Conservation (phyloP, 2,329 filamentous ascomycete species). For the Albifimbria verrucaria region DNA sequence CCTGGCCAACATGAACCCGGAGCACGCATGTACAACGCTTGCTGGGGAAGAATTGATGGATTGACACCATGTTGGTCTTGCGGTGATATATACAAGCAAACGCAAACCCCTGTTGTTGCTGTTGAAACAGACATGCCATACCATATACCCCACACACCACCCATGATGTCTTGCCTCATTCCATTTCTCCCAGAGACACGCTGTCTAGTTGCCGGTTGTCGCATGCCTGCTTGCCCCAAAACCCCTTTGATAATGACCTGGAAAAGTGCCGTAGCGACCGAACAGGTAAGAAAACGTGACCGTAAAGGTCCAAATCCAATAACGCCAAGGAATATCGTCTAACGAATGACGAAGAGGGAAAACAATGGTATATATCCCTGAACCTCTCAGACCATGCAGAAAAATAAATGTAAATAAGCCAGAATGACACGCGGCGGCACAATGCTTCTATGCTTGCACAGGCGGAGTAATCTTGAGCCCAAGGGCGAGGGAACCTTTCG, state of each 20-base stretch:
- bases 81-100: slow-evolving; percentile 18
- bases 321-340: slow-evolving; percentile 1
- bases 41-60: slow-evolving; percentile 8
- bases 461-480: no score
- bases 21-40: no score
- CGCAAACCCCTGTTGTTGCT: not conserved
- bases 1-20: no score
- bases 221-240: not conserved
- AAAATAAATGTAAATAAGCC: not conserved
- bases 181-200: not conserved
- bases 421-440: no score
- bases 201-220: not conserved
- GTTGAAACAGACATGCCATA: not conserved
- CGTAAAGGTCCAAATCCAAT: not conserved
- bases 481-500: no score
- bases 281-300: not conserved
- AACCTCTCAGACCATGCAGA: not conserved
- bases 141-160: no score
- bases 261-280: not conserved
- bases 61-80: slow-evolving; percentile 13
- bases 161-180: no score
- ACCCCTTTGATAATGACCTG: not conserved
- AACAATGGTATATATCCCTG: slow-evolving; percentile 1
- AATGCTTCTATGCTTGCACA: no score
- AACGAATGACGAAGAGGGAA: not conserved